Conservation (phyloP, 768 basidiomycete species). For the Paxillus ammoniavirescens region DNA sequence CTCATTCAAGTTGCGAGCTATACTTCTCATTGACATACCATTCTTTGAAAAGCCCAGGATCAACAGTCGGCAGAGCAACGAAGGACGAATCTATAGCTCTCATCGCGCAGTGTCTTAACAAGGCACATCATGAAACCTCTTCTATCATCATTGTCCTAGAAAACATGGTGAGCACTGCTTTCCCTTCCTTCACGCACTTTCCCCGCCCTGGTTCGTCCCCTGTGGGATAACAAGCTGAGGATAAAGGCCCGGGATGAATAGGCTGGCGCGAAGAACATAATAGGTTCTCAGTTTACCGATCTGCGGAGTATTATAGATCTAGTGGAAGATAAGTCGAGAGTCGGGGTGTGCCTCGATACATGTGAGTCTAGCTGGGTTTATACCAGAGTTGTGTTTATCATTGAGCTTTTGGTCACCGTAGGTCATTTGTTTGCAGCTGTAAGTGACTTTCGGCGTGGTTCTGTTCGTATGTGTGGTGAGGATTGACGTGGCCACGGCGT, state of each 20-base stretch:
- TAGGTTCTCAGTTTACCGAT: slow-evolving; percentile 71
- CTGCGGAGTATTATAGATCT: slow-evolving; percentile 63
- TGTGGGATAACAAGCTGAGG: not conserved
- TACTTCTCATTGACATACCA: not conserved
- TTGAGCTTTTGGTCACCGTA: slow-evolving; percentile 19
- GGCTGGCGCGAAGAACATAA: slow-evolving; percentile 79
- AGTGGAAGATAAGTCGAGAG: slow-evolving; percentile 70
- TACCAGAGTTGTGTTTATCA: not conserved
- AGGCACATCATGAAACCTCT: slow-evolving; percentile 62
- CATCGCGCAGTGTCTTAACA: slow-evolving; percentile 74
- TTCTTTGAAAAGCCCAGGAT: slow-evolving; percentile 61
- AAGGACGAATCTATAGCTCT: slow-evolving; percentile 56
- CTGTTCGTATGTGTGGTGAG: slow-evolving; percentile 21
- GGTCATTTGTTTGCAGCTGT: slow-evolving; percentile 81
- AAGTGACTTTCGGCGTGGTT: slow-evolving; percentile 52
- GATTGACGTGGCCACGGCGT: not conserved
- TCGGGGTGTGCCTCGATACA: slow-evolving; percentile 86
- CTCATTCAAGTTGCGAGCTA: not conserved
- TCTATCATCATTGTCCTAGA: slow-evolving; percentile 68
- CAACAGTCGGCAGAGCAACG: slow-evolving; percentile 70
- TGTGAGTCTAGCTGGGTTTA: slow-evolving; percentile 41
- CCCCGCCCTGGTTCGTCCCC: not conserved
- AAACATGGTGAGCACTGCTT: slow-evolving; percentile 62
- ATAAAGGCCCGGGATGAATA: slow-evolving; percentile 23
- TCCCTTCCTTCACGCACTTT: not conserved